A percentile compares a stretch with the other conserved stretches of the same genome.
Conservation (phyloP, 805 yeast genomes). For the Blastobotrys terrestris region DNA sequence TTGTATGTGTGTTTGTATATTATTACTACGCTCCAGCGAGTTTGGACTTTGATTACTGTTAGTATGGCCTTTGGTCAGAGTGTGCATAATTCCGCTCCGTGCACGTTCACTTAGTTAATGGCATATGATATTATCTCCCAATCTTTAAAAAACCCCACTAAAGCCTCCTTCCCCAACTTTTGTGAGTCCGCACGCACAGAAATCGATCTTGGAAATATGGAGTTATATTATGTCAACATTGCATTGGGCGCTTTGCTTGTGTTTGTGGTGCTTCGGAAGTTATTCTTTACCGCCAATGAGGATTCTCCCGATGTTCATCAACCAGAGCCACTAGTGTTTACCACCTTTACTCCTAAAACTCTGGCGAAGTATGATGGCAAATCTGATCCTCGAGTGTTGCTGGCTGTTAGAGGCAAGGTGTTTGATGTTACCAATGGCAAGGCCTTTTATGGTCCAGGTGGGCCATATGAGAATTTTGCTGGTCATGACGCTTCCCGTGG, state of each 20-base stretch:
- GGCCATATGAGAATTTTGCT: conserved; percentile 90
- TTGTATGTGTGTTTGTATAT: too few species aligned
- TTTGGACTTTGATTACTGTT: too few species aligned
- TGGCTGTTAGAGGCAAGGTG: conserved; percentile 81
- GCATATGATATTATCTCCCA: not conserved
- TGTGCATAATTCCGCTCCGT: not conserved
- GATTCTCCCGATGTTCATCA: not conserved
- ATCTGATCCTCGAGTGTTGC: conserved; percentile 71
- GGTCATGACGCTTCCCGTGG: conserved; percentile 96
- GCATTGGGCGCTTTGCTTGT: not conserved
- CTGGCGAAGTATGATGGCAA: conserved; percentile 74
- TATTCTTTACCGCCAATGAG: not conserved
- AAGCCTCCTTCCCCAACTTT: not conserved
- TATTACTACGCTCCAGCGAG: too few species aligned
- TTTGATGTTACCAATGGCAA: conserved; percentile 78
- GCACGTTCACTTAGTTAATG: not conserved
- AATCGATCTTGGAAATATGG: not conserved
- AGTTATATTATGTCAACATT: not conserved
- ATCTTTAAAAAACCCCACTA: not conserved
- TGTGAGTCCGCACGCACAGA: not conserved
- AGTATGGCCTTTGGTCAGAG: not conserved
- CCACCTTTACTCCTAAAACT: conserved; percentile 63
- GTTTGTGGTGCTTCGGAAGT: not conserved
- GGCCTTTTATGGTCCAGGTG: conserved; percentile 90
- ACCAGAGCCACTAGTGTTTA: conserved; percentile 31